Evolutionary conservation across 768 basidiomycete genomes (phyloP).

Genomic region (Russula vinacea): DNA sequence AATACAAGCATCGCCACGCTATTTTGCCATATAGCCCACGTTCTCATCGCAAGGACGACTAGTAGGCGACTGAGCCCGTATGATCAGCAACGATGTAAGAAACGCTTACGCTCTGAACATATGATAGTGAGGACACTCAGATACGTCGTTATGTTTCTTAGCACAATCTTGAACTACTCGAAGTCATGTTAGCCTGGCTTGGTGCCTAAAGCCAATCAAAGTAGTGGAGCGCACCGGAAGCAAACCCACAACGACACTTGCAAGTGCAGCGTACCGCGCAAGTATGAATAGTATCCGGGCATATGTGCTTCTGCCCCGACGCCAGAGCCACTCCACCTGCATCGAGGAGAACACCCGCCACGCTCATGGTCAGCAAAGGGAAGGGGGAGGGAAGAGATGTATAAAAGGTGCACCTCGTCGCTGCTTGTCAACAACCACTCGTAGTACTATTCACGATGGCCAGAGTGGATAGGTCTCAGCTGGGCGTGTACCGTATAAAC

Average conservation of each 20-base stretch:
- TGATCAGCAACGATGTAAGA: background rate
- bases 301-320: background rate
- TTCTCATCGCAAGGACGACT: conserved; percentile 34
- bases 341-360: background rate
- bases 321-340: conserved; percentile 20
- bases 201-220: no score
- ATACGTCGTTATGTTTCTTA: background rate
- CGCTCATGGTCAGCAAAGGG: background rate
- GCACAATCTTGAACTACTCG: background rate
- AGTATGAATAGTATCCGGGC: conserved; percentile 11
- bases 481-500: background rate
- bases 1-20: conserved; percentile 22
- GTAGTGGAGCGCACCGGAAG: conserved; percentile 9
- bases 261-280: conserved; percentile 22
- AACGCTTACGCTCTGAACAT: conserved; percentile 13
- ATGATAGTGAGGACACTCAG: conserved; percentile 12
- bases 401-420: conserved; percentile 9
- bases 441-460: conserved; percentile 5
- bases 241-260: conserved; percentile 4
- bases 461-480: background rate
- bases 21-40: conserved; percentile 36
- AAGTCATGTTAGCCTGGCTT: background rate
- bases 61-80: background rate
- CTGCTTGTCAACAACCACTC: conserved; percentile 19
- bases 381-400: no score